Evolutionary conservation across 2,329 filamentous ascomycete genomes (phyloP), one percentile per base, ranked within the genome.

Genomic region (Zymoseptoria brevis): DNA sequence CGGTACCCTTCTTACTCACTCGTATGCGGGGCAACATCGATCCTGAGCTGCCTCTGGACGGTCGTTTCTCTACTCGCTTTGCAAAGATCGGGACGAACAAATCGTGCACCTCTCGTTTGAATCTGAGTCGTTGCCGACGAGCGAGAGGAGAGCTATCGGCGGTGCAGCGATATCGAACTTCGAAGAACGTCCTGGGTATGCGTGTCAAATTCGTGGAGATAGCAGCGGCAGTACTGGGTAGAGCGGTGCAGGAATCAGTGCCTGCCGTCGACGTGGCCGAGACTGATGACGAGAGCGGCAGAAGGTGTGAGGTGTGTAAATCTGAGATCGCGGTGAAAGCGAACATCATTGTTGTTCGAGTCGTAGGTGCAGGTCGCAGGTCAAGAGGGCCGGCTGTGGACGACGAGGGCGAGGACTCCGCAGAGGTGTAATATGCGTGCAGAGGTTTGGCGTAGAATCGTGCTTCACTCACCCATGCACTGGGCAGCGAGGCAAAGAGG

Each of bases 161-260:
- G 58, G 77, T 77, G 26, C 74, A 74, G 22, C 76, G 72, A 59
- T 80, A 74, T 2, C 74, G 73, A 22, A 73, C 71, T 24, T 64
- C 74, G 70, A 80, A 78, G 68, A 80, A 79, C 9, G 73, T 75
- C 13, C 77, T 63, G 0, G 77, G 76, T 0, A 75, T 72, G 16
- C 73, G 72, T 7, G 64, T 63, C n/a, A 72, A 64, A 8, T 60
- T 55, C 35, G 35, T 45, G 35, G 35, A 16, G 3, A 45, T 16
- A 4, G 16, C 13, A 13, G 35, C 35, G 35, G 35, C 35, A n/a
- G 16, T n/a, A 13, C 16, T 45, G 13, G 35, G 35, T 45, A 16
- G 16, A n/a, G 35, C 35, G 11, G 35, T 41, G 13, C 13, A 6
- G 16, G 35, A 16, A 45, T 16, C 35, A 7, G 35, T n/a, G 13